Base-by-base conservation (phyloP, 192 early-diverging fungal species). In the Backusella mclennaniae region DNA sequence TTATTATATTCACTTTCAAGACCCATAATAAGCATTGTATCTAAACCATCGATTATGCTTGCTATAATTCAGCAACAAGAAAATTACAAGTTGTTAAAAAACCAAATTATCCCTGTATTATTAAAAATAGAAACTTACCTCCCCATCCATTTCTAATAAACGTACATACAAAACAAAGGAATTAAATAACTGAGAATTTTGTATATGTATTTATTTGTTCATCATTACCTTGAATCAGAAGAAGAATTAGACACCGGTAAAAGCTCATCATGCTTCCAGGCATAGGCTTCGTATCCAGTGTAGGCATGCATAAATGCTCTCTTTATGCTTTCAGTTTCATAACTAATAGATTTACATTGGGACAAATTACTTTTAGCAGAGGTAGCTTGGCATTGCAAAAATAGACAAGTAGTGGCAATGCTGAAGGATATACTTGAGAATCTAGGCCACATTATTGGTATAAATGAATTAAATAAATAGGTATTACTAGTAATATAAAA, bases 11-110 rank as follows among this genome's bases (percentile, higher is more conserved):
- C 73, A 33, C 59, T 68, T 12, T 66, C 73, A 17, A 98, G 85
- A 31, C 88, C 93, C 94, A 96, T 94, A 59, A 98, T 92, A 44
- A 90, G 85, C 53, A 96, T 84, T 4, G 96, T 97, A 78, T 98
- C 96, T 21, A 98, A 83, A 6, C 92, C 83, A 74, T 98, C 96
- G 76, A 97, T 82, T 21, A 96, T 91, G 3, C 94, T 94, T 6
- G 87, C 87, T 80, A 71, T 35, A 71, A 56, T 23, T 26, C n/a
- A 44, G 35, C 29, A 42, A 9, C 42, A 42, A 59, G 17, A 11
- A 29, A 6, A 35, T 35, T 56, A 56, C 15, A 67, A 35, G 71
- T 46, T 73, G 17, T 35, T n/a, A 73, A 68, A 35, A 49, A 21
- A 6, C 35, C 35, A 44, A 35, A 19, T 1, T 72, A 19, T 56